Evolutionary conservation across 2,329 filamentous ascomycete species (phyloP).

Genomic region (Daldinia sp.): DNA sequence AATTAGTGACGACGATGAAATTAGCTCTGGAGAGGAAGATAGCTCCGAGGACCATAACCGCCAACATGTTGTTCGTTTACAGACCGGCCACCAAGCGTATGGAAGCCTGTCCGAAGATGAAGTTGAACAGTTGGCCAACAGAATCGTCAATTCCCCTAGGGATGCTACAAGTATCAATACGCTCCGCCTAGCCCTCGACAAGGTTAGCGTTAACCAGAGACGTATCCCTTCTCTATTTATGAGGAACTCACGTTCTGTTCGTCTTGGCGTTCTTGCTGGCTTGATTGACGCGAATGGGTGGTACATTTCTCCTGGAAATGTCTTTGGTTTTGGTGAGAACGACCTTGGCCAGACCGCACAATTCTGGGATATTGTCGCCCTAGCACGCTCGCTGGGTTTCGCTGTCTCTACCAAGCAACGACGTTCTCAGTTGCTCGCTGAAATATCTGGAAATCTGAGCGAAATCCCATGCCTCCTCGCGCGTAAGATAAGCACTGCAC

Average conservation of each 20-base stretch:
- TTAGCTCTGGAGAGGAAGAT: constrained; percentile 13
- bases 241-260: constrained; percentile 26
- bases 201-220: constrained; percentile 17
- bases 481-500: constrained; percentile 29
- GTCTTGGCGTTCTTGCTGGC: constrained; percentile 24
- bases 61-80: constrained; percentile 13
- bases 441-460: constrained; percentile 38
- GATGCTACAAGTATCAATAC: background rate
- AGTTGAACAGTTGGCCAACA: constrained; percentile 16
- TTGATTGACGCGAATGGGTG: constrained; percentile 24
- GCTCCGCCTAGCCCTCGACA: constrained; percentile 10
- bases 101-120: constrained; percentile 10
- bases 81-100: constrained; percentile 14
- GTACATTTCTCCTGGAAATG: constrained; percentile 21
- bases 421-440: constrained; percentile 30
- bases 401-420: constrained; percentile 17
- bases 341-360: constrained; percentile 2
- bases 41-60: constrained; percentile 3
- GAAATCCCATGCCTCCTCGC: constrained; percentile 43
- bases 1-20: constrained; percentile 9
- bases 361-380: constrained; percentile 29
- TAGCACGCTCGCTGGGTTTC: constrained; percentile 29
- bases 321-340: constrained; percentile 16
- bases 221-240: constrained; percentile 21
- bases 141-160: background rate